A percentile compares a stretch with the other conserved stretches of the same genome.
phyloP scores from a whole-genome alignment of 192 early-diverging fungal species.

The Gamsiella multidivaricata region DNA sequence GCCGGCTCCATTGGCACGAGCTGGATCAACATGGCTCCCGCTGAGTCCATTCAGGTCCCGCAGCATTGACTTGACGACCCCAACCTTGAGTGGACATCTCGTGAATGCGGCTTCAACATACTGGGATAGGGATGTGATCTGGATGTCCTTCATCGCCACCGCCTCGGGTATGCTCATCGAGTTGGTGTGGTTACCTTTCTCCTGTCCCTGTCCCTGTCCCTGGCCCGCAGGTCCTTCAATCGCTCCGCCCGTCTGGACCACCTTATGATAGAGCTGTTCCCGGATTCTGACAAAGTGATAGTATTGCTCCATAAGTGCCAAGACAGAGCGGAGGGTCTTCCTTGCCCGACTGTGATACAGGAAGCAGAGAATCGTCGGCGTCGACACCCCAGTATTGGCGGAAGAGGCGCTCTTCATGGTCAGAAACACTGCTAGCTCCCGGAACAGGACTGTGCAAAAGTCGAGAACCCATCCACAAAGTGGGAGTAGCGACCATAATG shows the following conservation, averaged over 20 bases:
- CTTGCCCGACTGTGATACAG: constrained; percentile 42
- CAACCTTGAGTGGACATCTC: constrained; percentile 37
- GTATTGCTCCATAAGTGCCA: constrained; percentile 42
- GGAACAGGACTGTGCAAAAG: constrained; percentile 50
- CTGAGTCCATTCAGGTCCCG: constrained; percentile 26
- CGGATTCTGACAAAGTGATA: too few species aligned
- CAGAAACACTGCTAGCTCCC: constrained; percentile 36
- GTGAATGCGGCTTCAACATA: constrained; percentile 30
- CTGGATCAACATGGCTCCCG: constrained; percentile 12
- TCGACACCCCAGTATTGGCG: not conserved
- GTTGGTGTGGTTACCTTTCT: constrained; percentile 23
- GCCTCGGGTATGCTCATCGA: constrained; percentile 48
- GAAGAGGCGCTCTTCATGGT: constrained; percentile 27
- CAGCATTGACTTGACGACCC: constrained; percentile 27
- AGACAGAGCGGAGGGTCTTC: constrained; percentile 37
- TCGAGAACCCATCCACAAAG: constrained; percentile 48
- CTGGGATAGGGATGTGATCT: constrained; percentile 15
- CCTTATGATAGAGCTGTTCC: constrained; percentile 24
- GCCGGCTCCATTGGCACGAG: not conserved
- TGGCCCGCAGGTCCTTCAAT: constrained; percentile 13
- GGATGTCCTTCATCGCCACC: constrained; percentile 31
- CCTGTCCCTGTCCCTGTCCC: constrained; percentile 22
- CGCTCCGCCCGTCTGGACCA: constrained; percentile 11
- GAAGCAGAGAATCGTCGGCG: constrained; percentile 32
- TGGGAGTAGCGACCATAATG: constrained; percentile 45